Conservation (phyloP, 352 stramenopile species). For the Pythium brachiatum region DNA sequence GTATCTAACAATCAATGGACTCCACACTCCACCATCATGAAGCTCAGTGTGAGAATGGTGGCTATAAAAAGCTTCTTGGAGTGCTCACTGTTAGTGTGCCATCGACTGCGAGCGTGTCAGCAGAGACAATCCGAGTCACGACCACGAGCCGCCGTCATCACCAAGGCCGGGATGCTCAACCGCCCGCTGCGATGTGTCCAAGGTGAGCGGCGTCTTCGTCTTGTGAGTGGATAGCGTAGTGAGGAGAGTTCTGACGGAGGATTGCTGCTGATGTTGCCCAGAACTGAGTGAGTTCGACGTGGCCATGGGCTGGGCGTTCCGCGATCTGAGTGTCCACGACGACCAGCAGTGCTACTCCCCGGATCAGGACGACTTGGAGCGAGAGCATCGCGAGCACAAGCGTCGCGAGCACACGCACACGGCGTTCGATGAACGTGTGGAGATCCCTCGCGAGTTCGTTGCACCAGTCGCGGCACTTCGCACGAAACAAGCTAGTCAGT, state of each 20-base stretch:
- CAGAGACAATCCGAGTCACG: not conserved
- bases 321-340: conserved; percentile 22
- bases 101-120: not conserved
- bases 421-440: conserved; percentile 31
- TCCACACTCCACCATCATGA: not conserved
- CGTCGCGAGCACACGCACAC: conserved; percentile 30
- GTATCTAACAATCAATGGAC: conserved; percentile 1
- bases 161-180: conserved; percentile 20
- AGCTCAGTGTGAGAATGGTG: not conserved
- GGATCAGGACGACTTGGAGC: conserved; percentile 11
- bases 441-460: conserved; percentile 49
- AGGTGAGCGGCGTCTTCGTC: conserved; percentile 11
- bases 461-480: conserved; percentile 17
- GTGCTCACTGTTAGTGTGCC: not conserved
- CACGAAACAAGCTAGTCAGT: not conserved
- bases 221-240: too few relatives aligned
- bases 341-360: conserved; percentile 8
- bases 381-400: conserved; percentile 17
- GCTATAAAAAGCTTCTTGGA: not conserved
- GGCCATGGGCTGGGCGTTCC: conserved; percentile 62
- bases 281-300: conserved; percentile 60
- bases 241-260: not conserved
- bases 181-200: conserved; percentile 23
- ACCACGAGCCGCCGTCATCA: conserved; percentile 6
- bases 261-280: conserved; percentile 3